phyloP scores from a whole-genome alignment of 2,329 filamentous ascomycete genomes.

The Thelonectria discophora region DNA sequence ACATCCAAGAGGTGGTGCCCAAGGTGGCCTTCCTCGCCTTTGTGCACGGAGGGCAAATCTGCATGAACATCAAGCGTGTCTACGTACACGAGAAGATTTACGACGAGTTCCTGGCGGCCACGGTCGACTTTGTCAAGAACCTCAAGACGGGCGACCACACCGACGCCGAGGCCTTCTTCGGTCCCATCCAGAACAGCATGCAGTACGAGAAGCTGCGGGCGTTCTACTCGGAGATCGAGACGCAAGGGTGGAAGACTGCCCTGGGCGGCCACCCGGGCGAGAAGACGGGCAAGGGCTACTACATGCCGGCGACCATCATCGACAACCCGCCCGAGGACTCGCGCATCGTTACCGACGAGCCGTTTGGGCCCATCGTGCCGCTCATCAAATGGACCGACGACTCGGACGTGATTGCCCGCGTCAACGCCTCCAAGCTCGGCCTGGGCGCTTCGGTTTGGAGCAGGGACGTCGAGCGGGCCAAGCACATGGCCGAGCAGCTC shows the following conservation, averaged over 20 bases:
- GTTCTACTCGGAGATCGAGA: conserved; percentile 58
- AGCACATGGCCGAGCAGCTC: conserved; percentile 61
- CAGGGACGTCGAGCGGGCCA: conserved; percentile 59
- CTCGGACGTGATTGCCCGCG: conserved; percentile 64
- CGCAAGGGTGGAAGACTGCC: conserved; percentile 55
- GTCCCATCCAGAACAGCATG: conserved; percentile 68
- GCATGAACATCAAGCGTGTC: conserved; percentile 61
- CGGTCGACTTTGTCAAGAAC: conserved; percentile 37
- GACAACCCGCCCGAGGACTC: conserved; percentile 67
- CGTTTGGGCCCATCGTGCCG: conserved; percentile 68
- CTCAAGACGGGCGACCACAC: conserved; percentile 57
- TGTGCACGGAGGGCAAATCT: conserved; percentile 60
- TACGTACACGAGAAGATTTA: conserved; percentile 70
- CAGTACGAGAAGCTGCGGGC: conserved; percentile 56
- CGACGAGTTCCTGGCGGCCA: conserved; percentile 58
- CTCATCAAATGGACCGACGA: conserved; percentile 69
- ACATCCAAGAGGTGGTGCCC: conserved; percentile 49
- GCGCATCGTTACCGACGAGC: conserved; percentile 64
- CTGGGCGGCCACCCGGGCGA: conserved; percentile 35
- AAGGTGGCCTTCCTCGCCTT: conserved; percentile 48
- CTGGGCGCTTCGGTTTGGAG: conserved; percentile 68
- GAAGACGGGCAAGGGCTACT: conserved; percentile 57
- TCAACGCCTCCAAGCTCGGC: conserved; percentile 62
- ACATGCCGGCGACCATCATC: conserved; percentile 66
- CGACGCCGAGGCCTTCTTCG: conserved; percentile 54